Evolutionary conservation across 1,284 basidiomycete species (phyloP).

Genomic region (Rhodotorula sp.): DNA sequence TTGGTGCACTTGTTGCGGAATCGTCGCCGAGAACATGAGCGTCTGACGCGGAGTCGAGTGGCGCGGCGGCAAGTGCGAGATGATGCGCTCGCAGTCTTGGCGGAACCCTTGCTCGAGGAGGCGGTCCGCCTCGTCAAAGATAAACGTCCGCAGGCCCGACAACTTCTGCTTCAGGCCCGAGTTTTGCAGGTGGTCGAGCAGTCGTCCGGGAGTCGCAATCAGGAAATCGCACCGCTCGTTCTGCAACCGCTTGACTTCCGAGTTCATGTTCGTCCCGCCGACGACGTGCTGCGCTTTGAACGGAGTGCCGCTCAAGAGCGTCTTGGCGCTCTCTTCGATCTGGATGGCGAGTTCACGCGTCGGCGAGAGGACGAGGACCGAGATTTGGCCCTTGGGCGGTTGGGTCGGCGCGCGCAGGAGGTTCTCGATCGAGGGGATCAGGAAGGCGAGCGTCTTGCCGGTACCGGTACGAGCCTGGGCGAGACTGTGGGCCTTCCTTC

Average conservation of each 20-base stretch:
- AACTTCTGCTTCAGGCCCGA: slow-evolving; percentile 93
- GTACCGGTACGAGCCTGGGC: slow-evolving; percentile 90
- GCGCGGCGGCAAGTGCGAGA: slow-evolving; percentile 83
- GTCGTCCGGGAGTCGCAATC: slow-evolving; percentile 88
- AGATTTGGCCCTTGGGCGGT: slow-evolving; percentile 37
- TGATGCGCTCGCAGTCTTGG: slow-evolving; percentile 98
- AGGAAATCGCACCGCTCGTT: slow-evolving; percentile 74
- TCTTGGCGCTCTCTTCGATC: slow-evolving; percentile 91
- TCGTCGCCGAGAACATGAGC: slow-evolving; percentile 99
- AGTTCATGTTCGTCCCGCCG: slow-evolving; percentile 85
- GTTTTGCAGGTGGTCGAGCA: slow-evolving; percentile 91
- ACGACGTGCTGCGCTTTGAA: slow-evolving; percentile 58
- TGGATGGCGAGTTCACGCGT: slow-evolving; percentile 96
- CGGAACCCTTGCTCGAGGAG: slow-evolving; percentile 99
- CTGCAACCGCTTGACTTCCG: slow-evolving; percentile 93
- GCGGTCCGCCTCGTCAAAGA: slow-evolving; percentile 97
- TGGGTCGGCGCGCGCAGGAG: slow-evolving; percentile 53
- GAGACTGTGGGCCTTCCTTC: slow-evolving; percentile 57
- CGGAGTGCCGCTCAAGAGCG: slow-evolving; percentile 53
- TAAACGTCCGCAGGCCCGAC: slow-evolving; percentile 78
- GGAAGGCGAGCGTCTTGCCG: slow-evolving; percentile 96
- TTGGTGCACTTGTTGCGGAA: slow-evolving; percentile 93
- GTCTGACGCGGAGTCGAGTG: slow-evolving; percentile 66
- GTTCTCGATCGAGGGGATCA: slow-evolving; percentile 90
- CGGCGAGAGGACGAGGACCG: slow-evolving; percentile 78